A percentile compares a stretch with the other conserved stretches of the same genome.
Evolutionary conservation across 202 grass and related monocot species (phyloP).

Genomic region (Panicum hallii): DNA sequence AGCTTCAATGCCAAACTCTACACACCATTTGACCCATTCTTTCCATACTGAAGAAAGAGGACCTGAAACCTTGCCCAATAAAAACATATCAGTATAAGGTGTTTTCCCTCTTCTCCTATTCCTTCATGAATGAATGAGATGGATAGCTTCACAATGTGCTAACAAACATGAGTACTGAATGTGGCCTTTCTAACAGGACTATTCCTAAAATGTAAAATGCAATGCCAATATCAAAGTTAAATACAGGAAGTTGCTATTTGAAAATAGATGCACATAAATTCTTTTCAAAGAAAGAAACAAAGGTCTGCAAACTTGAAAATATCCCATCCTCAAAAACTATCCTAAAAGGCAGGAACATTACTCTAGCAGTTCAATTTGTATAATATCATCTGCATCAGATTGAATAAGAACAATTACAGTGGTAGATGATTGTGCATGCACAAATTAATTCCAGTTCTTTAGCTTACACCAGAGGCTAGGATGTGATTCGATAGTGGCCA

Average conservation of each 20-base stretch:
- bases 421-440: background rate
- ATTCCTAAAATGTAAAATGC: background rate
- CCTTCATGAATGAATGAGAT: constrained; percentile 25
- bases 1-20: constrained; percentile 97
- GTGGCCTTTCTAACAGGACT: background rate
- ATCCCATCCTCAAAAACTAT: background rate
- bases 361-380: constrained; percentile 1
- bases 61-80: constrained; percentile 70
- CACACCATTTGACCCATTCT: constrained; percentile 99
- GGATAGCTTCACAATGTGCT: constrained; percentile 15
- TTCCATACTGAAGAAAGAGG: constrained; percentile 98
- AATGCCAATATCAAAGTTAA: constrained; percentile 8
- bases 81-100: constrained; percentile 43
- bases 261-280: constrained; percentile 18
- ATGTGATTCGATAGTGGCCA: background rate
- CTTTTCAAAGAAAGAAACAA: constrained; percentile 19
- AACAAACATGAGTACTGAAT: constrained; percentile 15
- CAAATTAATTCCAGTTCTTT: background rate
- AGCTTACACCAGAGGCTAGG: constrained; percentile 2
- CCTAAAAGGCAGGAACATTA: background rate
- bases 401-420: constrained; percentile 16
- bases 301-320: background rate
- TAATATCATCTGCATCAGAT: constrained; percentile 3
- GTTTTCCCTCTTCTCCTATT: background rate
- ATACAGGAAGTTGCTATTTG: constrained; percentile 19